These are phyloP conservation scores for Sporothrix protearum DNA, from an alignment of 2,329 filamentous ascomycete genomes.

Conservation along the genomic window DNA sequence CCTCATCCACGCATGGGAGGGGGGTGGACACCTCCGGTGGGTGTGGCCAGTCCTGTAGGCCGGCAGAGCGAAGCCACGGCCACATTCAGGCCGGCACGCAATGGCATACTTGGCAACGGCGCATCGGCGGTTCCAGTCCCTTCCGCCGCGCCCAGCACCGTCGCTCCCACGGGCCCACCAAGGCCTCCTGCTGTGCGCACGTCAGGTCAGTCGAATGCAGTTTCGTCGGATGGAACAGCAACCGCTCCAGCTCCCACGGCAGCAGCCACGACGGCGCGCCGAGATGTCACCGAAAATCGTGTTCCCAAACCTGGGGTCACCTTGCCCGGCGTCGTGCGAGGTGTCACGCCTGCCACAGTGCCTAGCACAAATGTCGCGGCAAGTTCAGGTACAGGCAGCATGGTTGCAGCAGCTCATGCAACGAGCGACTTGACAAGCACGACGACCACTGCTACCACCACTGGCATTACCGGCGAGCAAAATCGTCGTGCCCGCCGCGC, in stretches of 20 bases:
- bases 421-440: background rate
- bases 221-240: background rate
- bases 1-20: background rate
- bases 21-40: background rate
- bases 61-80: background rate
- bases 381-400: background rate
- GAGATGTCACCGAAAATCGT: background rate
- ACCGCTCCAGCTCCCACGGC: background rate
- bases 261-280: background rate
- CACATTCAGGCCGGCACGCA: too few relatives aligned
- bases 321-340: background rate
- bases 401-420: background rate
- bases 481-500: constrained; percentile 26
- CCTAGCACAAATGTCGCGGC: background rate
- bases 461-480: constrained; percentile 5
- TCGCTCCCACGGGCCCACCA: background rate
- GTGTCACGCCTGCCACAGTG: background rate
- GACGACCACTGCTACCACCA: background rate
- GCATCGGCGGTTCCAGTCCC: background rate
- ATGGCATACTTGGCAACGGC: background rate
- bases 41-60: background rate
- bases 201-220: background rate
- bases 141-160: background rate
- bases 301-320: background rate
- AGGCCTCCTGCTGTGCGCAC: background rate